These are phyloP conservation scores for Penicillium sp. DNA, from an alignment of 2,329 filamentous ascomycete species.

Conservation along the genomic window DNA sequence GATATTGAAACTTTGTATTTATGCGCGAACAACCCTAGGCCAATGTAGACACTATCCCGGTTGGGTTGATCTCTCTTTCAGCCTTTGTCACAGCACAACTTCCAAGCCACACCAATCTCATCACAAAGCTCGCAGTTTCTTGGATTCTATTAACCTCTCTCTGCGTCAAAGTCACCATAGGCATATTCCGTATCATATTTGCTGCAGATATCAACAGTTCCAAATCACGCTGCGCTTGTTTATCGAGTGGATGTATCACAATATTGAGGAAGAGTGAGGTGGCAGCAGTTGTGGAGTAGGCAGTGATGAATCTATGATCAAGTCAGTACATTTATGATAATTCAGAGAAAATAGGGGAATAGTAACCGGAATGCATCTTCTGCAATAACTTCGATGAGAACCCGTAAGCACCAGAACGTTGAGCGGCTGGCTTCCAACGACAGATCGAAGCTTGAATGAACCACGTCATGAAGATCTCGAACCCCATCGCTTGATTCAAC, in stretches of 20 bases:
- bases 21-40: no score
- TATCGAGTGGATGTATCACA: conserved; percentile 17
- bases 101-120: conserved; percentile 20
- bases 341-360: background rate
- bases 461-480: conserved; percentile 16
- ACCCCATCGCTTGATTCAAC: background rate
- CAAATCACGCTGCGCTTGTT: conserved; percentile 14
- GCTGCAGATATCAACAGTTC: conserved; percentile 17
- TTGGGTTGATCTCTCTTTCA: background rate
- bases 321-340: background rate
- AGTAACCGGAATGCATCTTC: conserved; percentile 14
- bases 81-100: conserved; percentile 18
- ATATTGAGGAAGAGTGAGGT: conserved; percentile 21
- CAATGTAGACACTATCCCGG: no score
- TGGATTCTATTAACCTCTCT: conserved; percentile 5
- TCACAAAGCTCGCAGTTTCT: conserved; percentile 11
- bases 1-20: no score
- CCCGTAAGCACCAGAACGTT: conserved; percentile 11
- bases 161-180: background rate
- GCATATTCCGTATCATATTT: conserved; percentile 11
- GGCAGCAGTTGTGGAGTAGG: conserved; percentile 12
- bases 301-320: conserved; percentile 9
- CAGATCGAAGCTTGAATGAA: conserved; percentile 24
- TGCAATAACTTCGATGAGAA: conserved; percentile 3
- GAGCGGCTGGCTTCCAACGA: conserved; percentile 18